Base-by-base conservation (phyloP, 1,139 yeast species). In the Sugiyamaella paludigena region DNA sequence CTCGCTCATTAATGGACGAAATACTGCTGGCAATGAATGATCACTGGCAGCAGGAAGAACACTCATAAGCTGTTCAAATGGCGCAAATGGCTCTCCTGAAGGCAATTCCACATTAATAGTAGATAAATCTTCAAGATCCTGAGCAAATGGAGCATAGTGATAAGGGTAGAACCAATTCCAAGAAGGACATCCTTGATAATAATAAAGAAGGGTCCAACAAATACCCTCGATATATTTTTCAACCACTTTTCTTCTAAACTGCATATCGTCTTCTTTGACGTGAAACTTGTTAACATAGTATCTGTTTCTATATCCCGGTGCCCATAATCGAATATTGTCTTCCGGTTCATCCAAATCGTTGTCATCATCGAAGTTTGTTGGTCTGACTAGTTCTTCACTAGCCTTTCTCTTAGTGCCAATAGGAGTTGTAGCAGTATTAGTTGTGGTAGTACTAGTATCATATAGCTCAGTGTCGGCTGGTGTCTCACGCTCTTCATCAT, bases 91-190 rank as follows among this genome's bases (percentile, higher is more conserved):
- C 51, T 75, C 74, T 2, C 96, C 96, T 36, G 72, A 66, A 10
- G 78, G 75, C 63, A 92, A 91, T 36, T 72, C 69, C 40, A 91
- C 75, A 1, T 84, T 75, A 37, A 84, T 67, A 31, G 78, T 81
- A 1, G 78, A 75, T 39, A 89, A 69, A 44, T 81, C 78, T 3
- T 69, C 72, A 61, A 94, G 85, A 66, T 94, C 99, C 7, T 85
- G 77, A 0, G 98, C 98, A 74, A 92, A 89, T 15, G 99, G 99
- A 0, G 98, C 98, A 70, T 94, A 94, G 66, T 94, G 98, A 65
- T 84, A 92, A 0, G 98, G 98, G 61, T 84, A 94, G 67, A 81
- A 94, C 98, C 98, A 94, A 50, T 84, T 85, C 99, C 99, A 94
- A 0, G 98, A 91, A 0, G 96, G 95, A 70, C 98, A 92, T 2